Percentiles rank a stretch among this genome's conserved stretches.
Evolutionary conservation across 441 rosid species (phyloP).

Genomic region (Corymbia calophylla): DNA sequence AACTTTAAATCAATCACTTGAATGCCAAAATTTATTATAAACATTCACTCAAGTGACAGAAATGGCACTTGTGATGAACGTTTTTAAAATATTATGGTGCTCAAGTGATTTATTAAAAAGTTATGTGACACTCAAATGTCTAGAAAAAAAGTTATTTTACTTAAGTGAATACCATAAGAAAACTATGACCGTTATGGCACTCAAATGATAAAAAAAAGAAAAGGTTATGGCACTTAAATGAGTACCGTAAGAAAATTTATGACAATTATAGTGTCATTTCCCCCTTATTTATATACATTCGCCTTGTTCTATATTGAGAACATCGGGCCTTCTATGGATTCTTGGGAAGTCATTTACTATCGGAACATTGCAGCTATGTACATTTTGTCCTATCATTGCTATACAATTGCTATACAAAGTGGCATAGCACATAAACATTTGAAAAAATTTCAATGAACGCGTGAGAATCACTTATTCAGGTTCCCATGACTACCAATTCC

Average conservation of each 20-base stretch:
- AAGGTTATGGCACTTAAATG: neutral
- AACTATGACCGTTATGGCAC: neutral
- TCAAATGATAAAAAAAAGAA: neutral
- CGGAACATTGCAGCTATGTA: neutral
- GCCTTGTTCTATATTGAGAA: neutral
- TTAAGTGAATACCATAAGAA: rapidly evolving
- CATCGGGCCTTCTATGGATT: neutral
- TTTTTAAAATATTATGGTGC: neutral
- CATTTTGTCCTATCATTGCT: neutral
- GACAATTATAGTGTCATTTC: neutral
- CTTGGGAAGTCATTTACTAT: neutral
- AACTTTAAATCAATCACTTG: neutral
- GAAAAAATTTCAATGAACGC: neutral
- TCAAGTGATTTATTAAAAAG: neutral
- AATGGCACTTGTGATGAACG: neutral
- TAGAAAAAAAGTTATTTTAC: too few relatives aligned
- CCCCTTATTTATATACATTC: neutral
- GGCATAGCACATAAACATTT: neutral
- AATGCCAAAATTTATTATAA: too few relatives aligned
- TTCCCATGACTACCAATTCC: neutral
- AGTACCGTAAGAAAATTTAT: rapidly evolving
- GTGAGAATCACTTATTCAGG: neutral
- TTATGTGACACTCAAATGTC: rapidly evolving
- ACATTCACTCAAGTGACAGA: neutral
- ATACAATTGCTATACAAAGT: neutral